Percentiles rank a stretch among this genome's conserved stretches.
Evolutionary conservation across 2,329 filamentous ascomycete species (phyloP).

Genomic region (Elsinoe perseae): DNA sequence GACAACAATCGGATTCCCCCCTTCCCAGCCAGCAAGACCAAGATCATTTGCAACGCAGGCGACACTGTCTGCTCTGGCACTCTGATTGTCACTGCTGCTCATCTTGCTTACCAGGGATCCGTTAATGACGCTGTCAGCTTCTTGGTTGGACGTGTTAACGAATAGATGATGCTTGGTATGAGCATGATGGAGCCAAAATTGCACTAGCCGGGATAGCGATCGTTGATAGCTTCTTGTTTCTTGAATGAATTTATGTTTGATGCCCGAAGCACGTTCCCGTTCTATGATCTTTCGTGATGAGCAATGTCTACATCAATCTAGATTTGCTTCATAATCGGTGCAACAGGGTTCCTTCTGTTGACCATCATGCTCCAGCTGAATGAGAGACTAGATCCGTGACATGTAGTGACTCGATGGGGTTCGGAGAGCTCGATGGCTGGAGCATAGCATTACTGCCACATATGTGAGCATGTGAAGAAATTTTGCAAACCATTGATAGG

Average conservation of each 20-base stretch:
- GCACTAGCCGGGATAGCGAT: not conserved
- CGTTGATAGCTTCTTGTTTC: not conserved
- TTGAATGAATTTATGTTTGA: not conserved
- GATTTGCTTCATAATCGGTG: too few species aligned
- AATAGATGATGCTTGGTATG: not conserved
- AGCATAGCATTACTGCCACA: too few species aligned
- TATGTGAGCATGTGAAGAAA: too few species aligned
- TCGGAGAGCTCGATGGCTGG: too few species aligned
- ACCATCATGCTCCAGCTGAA: too few species aligned
- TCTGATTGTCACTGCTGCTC: conserved; percentile 24
- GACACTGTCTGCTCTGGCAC: conserved; percentile 25
- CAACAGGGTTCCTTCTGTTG: too few species aligned
- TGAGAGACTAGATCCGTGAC: too few species aligned
- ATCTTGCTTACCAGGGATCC: conserved; percentile 17
- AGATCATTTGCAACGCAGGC: conserved; percentile 25
- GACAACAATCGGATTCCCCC: conserved; percentile 30
- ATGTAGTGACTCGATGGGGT: too few species aligned
- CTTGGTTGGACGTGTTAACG: conserved; percentile 2
- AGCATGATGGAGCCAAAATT: too few species aligned
- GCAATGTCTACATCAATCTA: too few species aligned
- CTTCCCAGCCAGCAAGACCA: conserved; percentile 27
- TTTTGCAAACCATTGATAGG: too few species aligned
- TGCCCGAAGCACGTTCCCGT: not conserved
- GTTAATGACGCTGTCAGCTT: conserved; percentile 5
- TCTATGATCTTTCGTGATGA: too few species aligned